phyloP scores from a whole-genome alignment of 306 rosid genomes.

The Mimosa bimucronata region DNA sequence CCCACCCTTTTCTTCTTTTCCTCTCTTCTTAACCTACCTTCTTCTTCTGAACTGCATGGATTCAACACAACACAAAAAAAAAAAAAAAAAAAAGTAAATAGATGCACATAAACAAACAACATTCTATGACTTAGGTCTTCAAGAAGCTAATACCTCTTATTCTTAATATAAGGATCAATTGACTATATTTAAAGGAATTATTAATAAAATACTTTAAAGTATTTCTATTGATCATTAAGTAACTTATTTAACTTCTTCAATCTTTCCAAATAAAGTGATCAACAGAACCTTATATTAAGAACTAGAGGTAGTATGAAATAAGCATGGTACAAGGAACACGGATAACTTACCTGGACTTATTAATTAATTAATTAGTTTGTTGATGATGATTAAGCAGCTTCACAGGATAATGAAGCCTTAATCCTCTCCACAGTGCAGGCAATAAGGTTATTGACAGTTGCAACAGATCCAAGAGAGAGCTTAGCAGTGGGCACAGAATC shows the following conservation, averaged over 20 bases:
- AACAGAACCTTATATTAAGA: no score
- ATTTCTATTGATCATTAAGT: no score
- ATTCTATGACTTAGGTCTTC: not conserved
- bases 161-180: no score
- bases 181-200: no score
- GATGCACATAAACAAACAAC: not conserved
- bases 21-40: slow-evolving; percentile 33
- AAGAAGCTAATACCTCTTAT: not conserved
- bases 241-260: no score
- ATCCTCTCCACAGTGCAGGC: slow-evolving; percentile 95
- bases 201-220: no score
- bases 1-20: slow-evolving; percentile 13
- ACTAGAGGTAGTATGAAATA: no score
- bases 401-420: slow-evolving; percentile 76
- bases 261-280: no score
- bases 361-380: not conserved
- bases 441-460: slow-evolving; percentile 90
- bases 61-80: not conserved
- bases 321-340: not conserved
- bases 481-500: slow-evolving; percentile 93
- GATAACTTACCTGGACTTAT: slow-evolving; percentile 18
- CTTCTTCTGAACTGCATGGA: slow-evolving; percentile 41
- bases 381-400: slow-evolving; percentile 48
- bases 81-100: not conserved
- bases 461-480: slow-evolving; percentile 93